Conservation (phyloP, 1,284 basidiomycete species). For the Lentinus polychrous region DNA sequence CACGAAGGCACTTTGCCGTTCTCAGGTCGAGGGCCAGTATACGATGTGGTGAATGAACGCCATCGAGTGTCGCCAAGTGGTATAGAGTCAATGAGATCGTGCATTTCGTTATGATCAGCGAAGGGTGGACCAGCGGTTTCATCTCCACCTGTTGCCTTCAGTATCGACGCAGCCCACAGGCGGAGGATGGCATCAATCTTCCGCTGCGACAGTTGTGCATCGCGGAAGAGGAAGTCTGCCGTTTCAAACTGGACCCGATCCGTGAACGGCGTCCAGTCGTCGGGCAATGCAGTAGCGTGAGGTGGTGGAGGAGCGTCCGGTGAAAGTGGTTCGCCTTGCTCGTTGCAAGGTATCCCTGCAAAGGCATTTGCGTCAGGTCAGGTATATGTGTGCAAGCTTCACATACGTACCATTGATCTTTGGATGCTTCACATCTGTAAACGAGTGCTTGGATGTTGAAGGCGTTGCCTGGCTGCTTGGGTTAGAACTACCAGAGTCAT, state of each 20-base stretch:
- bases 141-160: not conserved
- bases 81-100: constrained; percentile 10
- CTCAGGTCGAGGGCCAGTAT: constrained; percentile 10
- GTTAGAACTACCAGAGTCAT: no score
- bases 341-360: not conserved
- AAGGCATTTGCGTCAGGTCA: no score
- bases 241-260: constrained; percentile 4
- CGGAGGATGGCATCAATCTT: constrained; percentile 7
- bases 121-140: constrained; percentile 6
- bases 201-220: constrained; percentile 5
- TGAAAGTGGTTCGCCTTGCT: not conserved
- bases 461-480: no score
- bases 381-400: no score
- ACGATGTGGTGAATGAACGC: constrained; percentile 4
- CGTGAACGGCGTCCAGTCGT: constrained; percentile 9
- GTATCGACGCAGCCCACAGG: constrained; percentile 21
- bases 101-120: constrained; percentile 5
- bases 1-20: not conserved
- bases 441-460: no score
- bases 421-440: no score
- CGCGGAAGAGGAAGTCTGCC: no score
- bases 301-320: not conserved
- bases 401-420: no score
- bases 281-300: not conserved
- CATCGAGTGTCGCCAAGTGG: constrained; percentile 9